A percentile compares a stretch with the other conserved stretches of the same genome.
Evolutionary conservation across 768 basidiomycete species (phyloP).

Genomic region (Russula brevipes): DNA sequence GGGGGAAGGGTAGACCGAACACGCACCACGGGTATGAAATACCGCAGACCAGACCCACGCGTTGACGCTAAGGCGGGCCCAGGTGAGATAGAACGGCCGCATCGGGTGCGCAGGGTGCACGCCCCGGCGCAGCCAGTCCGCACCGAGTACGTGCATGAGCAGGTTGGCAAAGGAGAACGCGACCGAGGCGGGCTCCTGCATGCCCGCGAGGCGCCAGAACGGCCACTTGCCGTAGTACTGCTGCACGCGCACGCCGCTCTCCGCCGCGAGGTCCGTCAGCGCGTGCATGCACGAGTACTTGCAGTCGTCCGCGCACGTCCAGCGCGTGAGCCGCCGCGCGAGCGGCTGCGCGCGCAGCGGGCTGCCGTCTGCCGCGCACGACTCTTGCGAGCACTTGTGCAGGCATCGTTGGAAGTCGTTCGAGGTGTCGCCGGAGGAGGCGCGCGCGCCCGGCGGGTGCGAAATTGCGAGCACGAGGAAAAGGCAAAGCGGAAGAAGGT

Average conservation of each 20-base stretch:
- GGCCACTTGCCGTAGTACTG: conserved; percentile 98
- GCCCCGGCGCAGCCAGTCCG: conserved; percentile 40
- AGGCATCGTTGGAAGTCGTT: conserved; percentile 37
- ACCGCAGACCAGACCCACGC: conserved; percentile 91
- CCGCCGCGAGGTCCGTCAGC: conserved; percentile 55
- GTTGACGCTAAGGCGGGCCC: conserved; percentile 71
- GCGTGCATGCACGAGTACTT: conserved; percentile 84
- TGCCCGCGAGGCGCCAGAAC: conserved; percentile 80
- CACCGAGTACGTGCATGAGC: conserved; percentile 64
- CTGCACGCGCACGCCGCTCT: conserved; percentile 42
- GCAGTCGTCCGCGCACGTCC: conserved; percentile 87
- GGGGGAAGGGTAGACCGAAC: conserved; percentile 7
- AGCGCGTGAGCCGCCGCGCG: conserved; percentile 64
- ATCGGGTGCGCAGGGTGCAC: conserved; percentile 61
- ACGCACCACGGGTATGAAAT: conserved; percentile 87
- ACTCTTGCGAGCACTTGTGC: background rate
- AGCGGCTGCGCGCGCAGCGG: conserved; percentile 32
- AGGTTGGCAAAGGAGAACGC: conserved; percentile 86
- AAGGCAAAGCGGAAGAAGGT: background rate
- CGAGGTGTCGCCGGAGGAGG: conserved; percentile 36
- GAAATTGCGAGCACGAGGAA: background rate
- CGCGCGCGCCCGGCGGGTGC: background rate
- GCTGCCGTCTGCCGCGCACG: conserved; percentile 38
- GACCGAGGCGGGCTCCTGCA: conserved; percentile 94
- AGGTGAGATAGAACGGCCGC: conserved; percentile 58